phyloP scores from a whole-genome alignment of 805 yeast species.

The Debaryomyces tyrocola region DNA sequence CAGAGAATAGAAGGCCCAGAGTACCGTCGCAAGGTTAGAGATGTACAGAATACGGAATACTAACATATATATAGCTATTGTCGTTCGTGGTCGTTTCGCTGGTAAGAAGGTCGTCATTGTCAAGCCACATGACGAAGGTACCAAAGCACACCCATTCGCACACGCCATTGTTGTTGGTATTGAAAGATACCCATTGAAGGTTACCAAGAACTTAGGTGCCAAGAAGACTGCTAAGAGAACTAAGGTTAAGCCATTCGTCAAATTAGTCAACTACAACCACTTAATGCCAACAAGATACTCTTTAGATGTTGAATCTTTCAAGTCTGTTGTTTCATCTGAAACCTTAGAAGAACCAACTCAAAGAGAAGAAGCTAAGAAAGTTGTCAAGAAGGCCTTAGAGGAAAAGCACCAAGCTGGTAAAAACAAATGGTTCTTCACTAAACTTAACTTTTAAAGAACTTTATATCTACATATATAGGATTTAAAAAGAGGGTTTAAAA shows the following conservation, averaged over 20 bases:
- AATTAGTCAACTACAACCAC: slow-evolving; percentile 99
- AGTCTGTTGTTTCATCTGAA: slow-evolving; percentile 87
- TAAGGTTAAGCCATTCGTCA: slow-evolving; percentile 98
- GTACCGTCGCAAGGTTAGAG: not conserved
- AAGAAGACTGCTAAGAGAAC: slow-evolving; percentile 97
- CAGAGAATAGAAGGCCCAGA: not conserved
- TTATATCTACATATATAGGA: slow-evolving; percentile 8
- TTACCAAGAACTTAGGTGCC: slow-evolving; percentile 90
- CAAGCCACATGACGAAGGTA: slow-evolving; percentile 97
- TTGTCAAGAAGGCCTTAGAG: slow-evolving; percentile 98
- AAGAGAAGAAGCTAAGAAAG: slow-evolving; percentile 98
- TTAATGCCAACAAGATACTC: slow-evolving; percentile 99
- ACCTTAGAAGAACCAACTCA: slow-evolving; percentile 96
- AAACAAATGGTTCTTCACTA: slow-evolving; percentile 99
- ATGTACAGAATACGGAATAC: slow-evolving; percentile 16
- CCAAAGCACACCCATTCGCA: slow-evolving; percentile 98
- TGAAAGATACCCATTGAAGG: slow-evolving; percentile 97
- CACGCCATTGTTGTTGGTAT: slow-evolving; percentile 99
- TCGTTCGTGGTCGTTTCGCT: slow-evolving; percentile 99
- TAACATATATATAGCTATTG: slow-evolving; percentile 70
- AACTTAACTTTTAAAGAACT: slow-evolving; percentile 75
- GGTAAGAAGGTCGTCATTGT: slow-evolving; percentile 99
- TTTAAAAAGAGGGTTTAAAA: slow-evolving; percentile 15
- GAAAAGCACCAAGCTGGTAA: slow-evolving; percentile 99
- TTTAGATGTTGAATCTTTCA: slow-evolving; percentile 93